Base-by-base conservation (phyloP, 768 basidiomycete genomes). In the Dentipellis sp. region DNA sequence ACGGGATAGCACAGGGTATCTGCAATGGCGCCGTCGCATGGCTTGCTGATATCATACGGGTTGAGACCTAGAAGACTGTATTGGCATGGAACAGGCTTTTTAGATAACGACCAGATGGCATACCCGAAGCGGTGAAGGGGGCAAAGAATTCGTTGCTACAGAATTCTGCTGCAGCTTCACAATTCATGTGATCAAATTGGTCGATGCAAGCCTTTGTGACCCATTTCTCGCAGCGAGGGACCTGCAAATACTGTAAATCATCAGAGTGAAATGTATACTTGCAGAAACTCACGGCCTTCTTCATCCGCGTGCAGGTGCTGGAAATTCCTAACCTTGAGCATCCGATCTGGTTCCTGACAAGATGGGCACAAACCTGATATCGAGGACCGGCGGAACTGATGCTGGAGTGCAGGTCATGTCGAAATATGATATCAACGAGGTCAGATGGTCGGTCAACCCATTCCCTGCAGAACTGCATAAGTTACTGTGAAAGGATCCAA, bases 11-110 rank as follows among this genome's bases (percentile, higher is more conserved):
- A 88, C 10, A 84, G 73, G 0, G 73, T 74, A 2, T 75, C 76
- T 1, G 52, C 60, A 10, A 78, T 66, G 29, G 68, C 64, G 56
- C 82, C 77, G 59, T 78, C 75, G 56, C 86, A 88, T 35, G 72
- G 67, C 63, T 77, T 76, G 63, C 78, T 83, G 52, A 91, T 78
- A 63, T 91, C 87, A 64, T 91, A 90, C 1, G 78, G 80, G 64
- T 83, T 83, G 22, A 57, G 57, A 21, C 66, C 70, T 69, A 12
- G 17, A 12, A 73, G 75, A 75, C 10, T 6, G 29, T 29, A 29
- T 29, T 29, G 29, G 29, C 6, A 29, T 29, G 6, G 29, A 6
- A 6, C 3, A 6, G 3, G 29, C 29, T 29, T 29, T 6, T 29
- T 6, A 6, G 29, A 29, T 29, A 6, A 3, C 3, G 29, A 3